phyloP scores from a whole-genome alignment of 176 grass and related monocot species.

The Poa pratensis region DNA sequence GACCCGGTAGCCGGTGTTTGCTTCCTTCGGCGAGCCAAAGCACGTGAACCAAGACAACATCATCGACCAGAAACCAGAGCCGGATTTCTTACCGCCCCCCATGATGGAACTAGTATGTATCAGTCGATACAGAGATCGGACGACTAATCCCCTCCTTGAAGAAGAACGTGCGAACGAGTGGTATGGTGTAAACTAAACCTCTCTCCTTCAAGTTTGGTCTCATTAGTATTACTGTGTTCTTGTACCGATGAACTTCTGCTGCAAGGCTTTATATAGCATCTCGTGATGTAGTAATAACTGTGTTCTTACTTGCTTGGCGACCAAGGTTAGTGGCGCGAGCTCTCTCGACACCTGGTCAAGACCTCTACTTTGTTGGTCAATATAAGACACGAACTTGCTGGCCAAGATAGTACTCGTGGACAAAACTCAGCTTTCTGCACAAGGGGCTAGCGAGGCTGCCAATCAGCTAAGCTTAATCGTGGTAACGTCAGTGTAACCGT shows the following conservation, averaged over 20 bases:
- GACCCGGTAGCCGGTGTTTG: background rate
- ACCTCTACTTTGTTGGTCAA: background rate
- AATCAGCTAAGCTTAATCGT: background rate
- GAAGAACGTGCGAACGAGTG: background rate
- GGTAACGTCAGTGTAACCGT: background rate
- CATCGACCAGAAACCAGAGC: background rate
- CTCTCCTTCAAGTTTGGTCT: background rate
- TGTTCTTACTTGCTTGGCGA: background rate
- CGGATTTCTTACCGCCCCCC: constrained; percentile 23
- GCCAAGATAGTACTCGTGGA: background rate
- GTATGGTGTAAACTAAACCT: background rate
- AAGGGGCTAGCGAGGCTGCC: background rate
- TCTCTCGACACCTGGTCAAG: background rate
- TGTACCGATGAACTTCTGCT: background rate
- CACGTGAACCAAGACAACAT: constrained; percentile 1
- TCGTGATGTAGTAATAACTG: background rate
- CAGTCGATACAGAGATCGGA: background rate
- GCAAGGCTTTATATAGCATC: background rate
- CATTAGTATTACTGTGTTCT: background rate
- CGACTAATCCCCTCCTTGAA: too few relatives aligned
- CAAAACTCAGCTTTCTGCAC: background rate
- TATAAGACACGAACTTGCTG: background rate
- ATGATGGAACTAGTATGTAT: background rate
- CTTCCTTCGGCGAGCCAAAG: background rate
- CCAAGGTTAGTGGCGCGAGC: background rate